Evolutionary conservation across 164 flowering plant genomes (phyloP).

Genomic region (Amborella trichopoda): DNA sequence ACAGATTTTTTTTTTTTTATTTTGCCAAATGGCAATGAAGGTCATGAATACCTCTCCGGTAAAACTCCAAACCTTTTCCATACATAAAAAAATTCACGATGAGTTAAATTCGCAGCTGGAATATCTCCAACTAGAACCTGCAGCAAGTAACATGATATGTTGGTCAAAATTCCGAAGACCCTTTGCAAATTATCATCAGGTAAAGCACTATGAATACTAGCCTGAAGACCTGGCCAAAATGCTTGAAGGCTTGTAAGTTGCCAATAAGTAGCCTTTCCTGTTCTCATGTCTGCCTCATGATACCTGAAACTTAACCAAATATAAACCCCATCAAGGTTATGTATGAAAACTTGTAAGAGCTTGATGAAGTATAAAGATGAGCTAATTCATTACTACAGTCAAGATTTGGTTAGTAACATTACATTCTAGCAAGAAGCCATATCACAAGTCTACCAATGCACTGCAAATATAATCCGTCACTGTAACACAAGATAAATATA

Average conservation of each 20-base stretch:
- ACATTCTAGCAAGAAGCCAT: too few relatives aligned
- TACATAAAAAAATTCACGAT: conserved; percentile 79
- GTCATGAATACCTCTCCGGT: conserved; percentile 69
- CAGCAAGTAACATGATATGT: not conserved
- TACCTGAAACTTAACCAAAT: too few relatives aligned
- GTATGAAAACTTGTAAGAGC: too few relatives aligned
- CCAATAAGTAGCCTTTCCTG: conserved; percentile 95
- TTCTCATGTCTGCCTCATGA: conserved; percentile 99
- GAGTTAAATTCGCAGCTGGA: conserved; percentile 85
- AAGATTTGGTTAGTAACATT: too few relatives aligned
- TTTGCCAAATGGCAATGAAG: not conserved
- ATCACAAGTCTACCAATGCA: too few relatives aligned
- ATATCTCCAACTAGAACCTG: conserved; percentile 97
- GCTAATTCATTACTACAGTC: too few relatives aligned
- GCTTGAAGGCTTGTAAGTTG: conserved; percentile 99
- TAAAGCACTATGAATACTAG: conserved; percentile 16
- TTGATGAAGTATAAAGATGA: too few relatives aligned
- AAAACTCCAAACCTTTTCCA: conserved; percentile 93
- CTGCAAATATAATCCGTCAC: too few relatives aligned
- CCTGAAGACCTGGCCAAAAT: conserved; percentile 99
- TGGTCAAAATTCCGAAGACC: not conserved
- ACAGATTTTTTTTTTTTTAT: not conserved
- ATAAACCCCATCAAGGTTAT: too few relatives aligned
- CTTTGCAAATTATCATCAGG: conserved; percentile 5
- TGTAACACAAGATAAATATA: too few relatives aligned